Base-by-base conservation (phyloP, 768 basidiomycete species). In the Tulasnella calospora region DNA sequence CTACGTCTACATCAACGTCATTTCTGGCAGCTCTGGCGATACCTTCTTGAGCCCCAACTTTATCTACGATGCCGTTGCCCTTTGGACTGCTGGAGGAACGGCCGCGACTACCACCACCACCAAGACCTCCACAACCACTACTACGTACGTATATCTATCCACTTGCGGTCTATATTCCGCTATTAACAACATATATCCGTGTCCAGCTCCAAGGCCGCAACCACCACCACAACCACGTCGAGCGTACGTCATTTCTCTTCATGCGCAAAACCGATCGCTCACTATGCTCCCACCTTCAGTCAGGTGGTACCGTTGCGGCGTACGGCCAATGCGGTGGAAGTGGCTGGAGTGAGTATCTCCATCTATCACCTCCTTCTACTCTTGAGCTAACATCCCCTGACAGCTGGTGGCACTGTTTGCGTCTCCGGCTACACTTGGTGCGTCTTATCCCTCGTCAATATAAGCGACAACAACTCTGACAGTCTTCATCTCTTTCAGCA, bases 31-130 rank as follows among this genome's bases (percentile, higher is more conserved):
- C 81, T 84, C 85, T 51, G 87, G 87, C 10, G 84, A 86, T 79
- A 81, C 12, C 12, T 88, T 86, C 84, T 83, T 88, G 76, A 87
- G 86, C 79, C 86, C 87, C 21, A 88, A 87, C 82, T 85, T 87
- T 74, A 41, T 73, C 46, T 73, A 73, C 46, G 71, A 73, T 73
- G 71, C 71, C 15, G 71, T 73, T 19, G 71, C 71, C 9, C 46
- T 73, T 5, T 73, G 46, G 40, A 33, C 71, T 6, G 6, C 40
- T 27, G 71, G 71, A 15, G 38, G 38, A n/a, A 17, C n/a, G 1
- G n/a, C 71, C 15, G 46, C 10, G 30, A 41, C 71, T 12, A 41
- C 70, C n/a, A 38, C 71, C n/a, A 38, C 71, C 71, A 71, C 71
- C 35, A 38, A 23, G 71, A 71, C 71, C 36, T 35, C 71, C 35